These are phyloP conservation scores for Peronospora farinosa DNA, from an alignment of 352 stramenopile genomes.

Conservation along the genomic window DNA sequence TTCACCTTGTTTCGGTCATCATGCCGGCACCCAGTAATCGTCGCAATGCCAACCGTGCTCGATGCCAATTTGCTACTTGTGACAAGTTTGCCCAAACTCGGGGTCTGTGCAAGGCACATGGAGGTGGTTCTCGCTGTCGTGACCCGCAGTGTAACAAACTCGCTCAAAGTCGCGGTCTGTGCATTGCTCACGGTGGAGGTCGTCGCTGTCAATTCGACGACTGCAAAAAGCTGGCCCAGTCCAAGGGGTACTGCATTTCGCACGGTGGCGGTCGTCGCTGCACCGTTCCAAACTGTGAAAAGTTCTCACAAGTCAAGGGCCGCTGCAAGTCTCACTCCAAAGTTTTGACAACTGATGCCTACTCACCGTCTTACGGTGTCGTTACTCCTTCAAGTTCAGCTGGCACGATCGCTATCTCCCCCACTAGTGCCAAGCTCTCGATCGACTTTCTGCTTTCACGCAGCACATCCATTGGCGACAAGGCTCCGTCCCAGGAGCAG, in stretches of 20 bases:
- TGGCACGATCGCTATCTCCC: constrained; percentile 21
- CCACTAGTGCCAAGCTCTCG: constrained; percentile 37
- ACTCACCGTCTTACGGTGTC: constrained; percentile 14
- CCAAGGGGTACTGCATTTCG: constrained; percentile 77
- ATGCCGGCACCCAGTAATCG: constrained; percentile 36
- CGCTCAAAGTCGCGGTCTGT: constrained; percentile 67
- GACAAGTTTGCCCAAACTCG: constrained; percentile 83
- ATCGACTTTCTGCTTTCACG: constrained; percentile 52
- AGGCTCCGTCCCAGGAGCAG: constrained; percentile 6
- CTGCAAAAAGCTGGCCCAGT: constrained; percentile 74
- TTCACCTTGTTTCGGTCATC: constrained; percentile 4
- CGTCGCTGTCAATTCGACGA: constrained; percentile 63
- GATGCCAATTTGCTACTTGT: constrained; percentile 65
- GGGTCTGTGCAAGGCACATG: constrained; percentile 79
- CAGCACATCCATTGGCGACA: constrained; percentile 28
- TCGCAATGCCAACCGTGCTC: constrained; percentile 65
- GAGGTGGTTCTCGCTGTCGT: constrained; percentile 72
- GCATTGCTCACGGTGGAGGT: constrained; percentile 72
- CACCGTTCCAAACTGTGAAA: constrained; percentile 67
- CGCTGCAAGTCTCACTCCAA: constrained; percentile 85
- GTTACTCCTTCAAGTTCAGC: constrained; percentile 27
- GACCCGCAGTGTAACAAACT: constrained; percentile 75
- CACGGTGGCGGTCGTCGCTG: constrained; percentile 73
- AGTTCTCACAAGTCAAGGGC: constrained; percentile 85
- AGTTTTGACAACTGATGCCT: constrained; percentile 31